A percentile compares a stretch with the other conserved stretches of the same genome.
Evolutionary conservation across 1,139 yeast genomes (phyloP).

Genomic region (Geotrichum candidum): DNA sequence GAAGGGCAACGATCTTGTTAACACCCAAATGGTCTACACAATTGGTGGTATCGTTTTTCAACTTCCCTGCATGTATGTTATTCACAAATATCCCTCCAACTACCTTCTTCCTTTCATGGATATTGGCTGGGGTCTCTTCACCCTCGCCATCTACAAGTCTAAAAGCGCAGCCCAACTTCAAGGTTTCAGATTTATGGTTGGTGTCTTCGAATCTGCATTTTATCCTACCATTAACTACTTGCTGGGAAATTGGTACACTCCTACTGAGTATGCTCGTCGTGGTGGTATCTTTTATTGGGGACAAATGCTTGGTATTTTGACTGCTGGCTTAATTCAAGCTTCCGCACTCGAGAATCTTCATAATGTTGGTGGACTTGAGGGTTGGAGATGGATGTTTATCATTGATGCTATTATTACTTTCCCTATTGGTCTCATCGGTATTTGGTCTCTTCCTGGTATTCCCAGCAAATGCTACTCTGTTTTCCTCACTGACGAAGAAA

Average conservation of each 20-base stretch:
- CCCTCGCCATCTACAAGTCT: conserved; percentile 49
- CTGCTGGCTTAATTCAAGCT: conserved; percentile 62
- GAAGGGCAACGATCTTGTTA: conserved; percentile 60
- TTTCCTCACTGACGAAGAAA: conserved; percentile 57
- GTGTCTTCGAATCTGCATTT: conserved; percentile 56
- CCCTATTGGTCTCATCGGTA: conserved; percentile 56
- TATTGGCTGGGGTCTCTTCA: conserved; percentile 60
- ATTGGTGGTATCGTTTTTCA: conserved; percentile 58
- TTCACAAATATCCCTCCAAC: conserved; percentile 46
- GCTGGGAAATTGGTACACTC: conserved; percentile 57
- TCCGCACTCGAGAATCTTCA: conserved; percentile 46
- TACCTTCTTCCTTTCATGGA: conserved; percentile 55
- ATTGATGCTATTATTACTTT: conserved; percentile 59
- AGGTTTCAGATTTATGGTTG: conserved; percentile 55
- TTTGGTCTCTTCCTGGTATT: conserved; percentile 61
- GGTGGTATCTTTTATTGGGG: conserved; percentile 58
- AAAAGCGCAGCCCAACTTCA: conserved; percentile 45
- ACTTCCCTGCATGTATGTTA: conserved; percentile 38
- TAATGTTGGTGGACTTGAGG: conserved; percentile 46
- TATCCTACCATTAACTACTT: conserved; percentile 57
- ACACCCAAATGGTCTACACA: conserved; percentile 53
- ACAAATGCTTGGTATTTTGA: conserved; percentile 54
- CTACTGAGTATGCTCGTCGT: conserved; percentile 54
- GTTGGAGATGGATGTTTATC: conserved; percentile 74
- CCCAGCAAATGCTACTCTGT: conserved; percentile 48